These are phyloP conservation scores for Raffaelea deltoideospora DNA, from an alignment of 2,329 filamentous ascomycete species.

Conservation along the genomic window DNA sequence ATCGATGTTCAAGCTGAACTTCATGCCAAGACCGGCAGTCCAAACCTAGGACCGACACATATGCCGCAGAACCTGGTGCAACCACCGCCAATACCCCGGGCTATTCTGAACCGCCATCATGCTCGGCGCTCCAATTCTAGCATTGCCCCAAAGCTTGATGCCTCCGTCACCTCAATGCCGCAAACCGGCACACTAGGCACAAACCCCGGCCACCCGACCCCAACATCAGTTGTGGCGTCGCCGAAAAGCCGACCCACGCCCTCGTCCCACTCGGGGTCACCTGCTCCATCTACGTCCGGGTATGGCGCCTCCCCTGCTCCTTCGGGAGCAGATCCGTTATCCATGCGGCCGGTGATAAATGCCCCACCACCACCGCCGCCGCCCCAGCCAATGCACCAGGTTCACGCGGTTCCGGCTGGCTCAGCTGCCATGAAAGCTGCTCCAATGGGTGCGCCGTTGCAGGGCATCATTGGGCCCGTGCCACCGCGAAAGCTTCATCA, in stretches of 20 bases:
- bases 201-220: constrained; percentile 10
- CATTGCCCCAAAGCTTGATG: constrained; percentile 60
- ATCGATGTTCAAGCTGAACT: constrained; percentile 97
- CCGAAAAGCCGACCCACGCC: constrained; percentile 70
- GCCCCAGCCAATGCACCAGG: constrained; percentile 7
- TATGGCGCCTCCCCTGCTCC: constrained; percentile 23
- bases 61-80: constrained; percentile 55
- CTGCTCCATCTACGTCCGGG: constrained; percentile 30
- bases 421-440: constrained; percentile 21
- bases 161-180: constrained; percentile 30
- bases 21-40: constrained; percentile 79
- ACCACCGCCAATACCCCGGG: constrained; percentile 62
- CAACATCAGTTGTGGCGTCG: constrained; percentile 40
- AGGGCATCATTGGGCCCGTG: constrained; percentile 6
- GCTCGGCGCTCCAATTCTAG: constrained; percentile 56
- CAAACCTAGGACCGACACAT: constrained; percentile 56
- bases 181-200: constrained; percentile 19
- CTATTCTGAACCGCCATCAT: constrained; percentile 67
- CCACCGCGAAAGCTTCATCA: constrained; percentile 10
- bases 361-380: constrained; percentile 12
- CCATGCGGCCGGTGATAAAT: constrained; percentile 22
- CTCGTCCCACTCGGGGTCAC: constrained; percentile 55
- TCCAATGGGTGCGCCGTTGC: constrained; percentile 11
- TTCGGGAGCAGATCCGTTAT: constrained; percentile 30
- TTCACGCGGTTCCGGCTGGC: not conserved